Base-by-base conservation (phyloP, 2,329 filamentous ascomycete species). In the Alternaria postmessia region DNA sequence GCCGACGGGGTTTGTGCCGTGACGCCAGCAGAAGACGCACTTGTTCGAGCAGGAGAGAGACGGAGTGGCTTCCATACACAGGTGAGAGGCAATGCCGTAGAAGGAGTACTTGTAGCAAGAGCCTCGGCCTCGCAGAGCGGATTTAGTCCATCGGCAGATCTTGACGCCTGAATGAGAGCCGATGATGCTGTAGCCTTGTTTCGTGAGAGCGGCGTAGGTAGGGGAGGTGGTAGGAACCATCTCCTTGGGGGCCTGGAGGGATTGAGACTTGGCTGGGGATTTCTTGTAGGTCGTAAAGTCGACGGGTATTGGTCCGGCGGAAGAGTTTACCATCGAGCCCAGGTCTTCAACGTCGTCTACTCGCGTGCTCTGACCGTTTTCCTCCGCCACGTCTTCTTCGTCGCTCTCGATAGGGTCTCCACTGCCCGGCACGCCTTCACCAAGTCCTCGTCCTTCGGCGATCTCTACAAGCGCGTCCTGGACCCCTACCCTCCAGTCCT, bases 51-150 rank as follows among this genome's bases (percentile, higher is more conserved):
- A 99, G 9, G 93, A 96, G 4, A 99, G 87, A 0, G 94, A 97
- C 0, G 94, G 94, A 0, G 94, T 98, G 2, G 94, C 94, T 80
- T 99, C 94, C 95, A 99, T 99, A 80, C 94, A 99, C 63, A 96
- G 90, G 75, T 99, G 95, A 0, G 94, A 97, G 66, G 91, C 88
- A 78, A 99, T 99, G 49, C 94, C 94, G 79, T 99, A 99, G 79
- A 99, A 96, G 0, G 92, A 96, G 79, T 89, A 97, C 75, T 99
- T 98, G 85, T 99, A 99, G 83, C 94, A 99, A 24, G 92, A 96
- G 5, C 94, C 95, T 41, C 94, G 90, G 12, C 94, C 94, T 39
- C 94, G 91, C 1, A 98, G 88, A 9, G 94, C 94, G 1, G 94
- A 97, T 80, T 99, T 99, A 9, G 95, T 98, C 94, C 94, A 99